Evolutionary conservation across 192 early-diverging fungal genomes (phyloP).

Genomic region (Rhizophlyctis rosea): DNA sequence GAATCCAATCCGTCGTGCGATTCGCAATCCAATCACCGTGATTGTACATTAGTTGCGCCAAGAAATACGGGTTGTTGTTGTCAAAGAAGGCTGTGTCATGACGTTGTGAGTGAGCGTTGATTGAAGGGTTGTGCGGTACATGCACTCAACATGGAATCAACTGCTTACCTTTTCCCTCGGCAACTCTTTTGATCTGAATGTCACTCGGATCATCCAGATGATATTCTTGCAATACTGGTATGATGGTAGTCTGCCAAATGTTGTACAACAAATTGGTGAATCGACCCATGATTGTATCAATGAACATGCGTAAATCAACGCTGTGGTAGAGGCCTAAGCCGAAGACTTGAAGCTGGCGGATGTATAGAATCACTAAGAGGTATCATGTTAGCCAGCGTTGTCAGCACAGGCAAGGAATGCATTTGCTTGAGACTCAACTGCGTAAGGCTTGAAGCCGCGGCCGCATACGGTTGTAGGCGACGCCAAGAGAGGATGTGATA

Average conservation of each 20-base stretch:
- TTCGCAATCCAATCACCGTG: slow-evolving; percentile 1
- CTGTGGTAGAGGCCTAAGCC: not conserved
- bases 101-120: no score
- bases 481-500: slow-evolving; percentile 5
- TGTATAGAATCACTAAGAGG: not conserved
- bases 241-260: not conserved
- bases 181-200: no score
- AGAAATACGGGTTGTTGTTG: no score
- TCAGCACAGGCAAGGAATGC: not conserved
- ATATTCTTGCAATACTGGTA: slow-evolving; percentile 11
- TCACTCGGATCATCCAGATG: slow-evolving; percentile 1
- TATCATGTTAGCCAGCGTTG: not conserved
- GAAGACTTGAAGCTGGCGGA: not conserved
- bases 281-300: not conserved
- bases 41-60: slow-evolving; percentile 1
- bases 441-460: slow-evolving; percentile 3
- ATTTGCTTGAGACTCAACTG: not conserved
- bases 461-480: slow-evolving; percentile 8
- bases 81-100: not conserved
- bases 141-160: no score
- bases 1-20: not conserved
- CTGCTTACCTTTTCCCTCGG: no score
- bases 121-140: no score
- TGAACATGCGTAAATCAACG: not conserved
- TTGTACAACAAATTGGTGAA: not conserved